Percentiles rank a stretch among this genome's conserved stretches.
These are phyloP conservation scores for Leptosphaerulina australis DNA, from an alignment of 2,329 filamentous ascomycete genomes.

Conservation along the genomic window DNA sequence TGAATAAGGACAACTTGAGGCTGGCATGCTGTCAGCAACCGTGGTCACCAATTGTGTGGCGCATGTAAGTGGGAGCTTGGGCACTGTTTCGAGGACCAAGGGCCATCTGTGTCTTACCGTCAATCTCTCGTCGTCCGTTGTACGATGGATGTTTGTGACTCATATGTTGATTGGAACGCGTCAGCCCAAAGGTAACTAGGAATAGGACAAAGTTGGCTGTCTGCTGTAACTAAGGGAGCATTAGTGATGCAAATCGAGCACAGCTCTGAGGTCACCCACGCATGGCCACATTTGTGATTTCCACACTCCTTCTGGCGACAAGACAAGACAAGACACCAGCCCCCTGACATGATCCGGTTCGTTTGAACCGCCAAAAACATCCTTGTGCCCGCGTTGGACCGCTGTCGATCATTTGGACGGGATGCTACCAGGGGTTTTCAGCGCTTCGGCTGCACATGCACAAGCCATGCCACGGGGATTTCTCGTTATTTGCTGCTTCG, in stretches of 20 bases:
- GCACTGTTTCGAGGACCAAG: constrained; percentile 17
- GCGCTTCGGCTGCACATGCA: constrained; percentile 45
- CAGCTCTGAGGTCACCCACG: constrained; percentile 29
- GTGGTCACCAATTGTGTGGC: constrained; percentile 1
- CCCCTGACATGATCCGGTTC: constrained; percentile 44
- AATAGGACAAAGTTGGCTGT: constrained; percentile 3
- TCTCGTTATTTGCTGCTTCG: constrained; percentile 43
- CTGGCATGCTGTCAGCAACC: constrained; percentile 1
- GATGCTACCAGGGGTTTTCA: constrained; percentile 44
- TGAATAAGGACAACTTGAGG: not conserved
- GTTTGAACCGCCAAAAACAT: constrained; percentile 35
- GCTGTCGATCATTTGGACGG: constrained; percentile 47
- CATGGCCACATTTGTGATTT: constrained; percentile 29
- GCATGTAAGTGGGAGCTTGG: not conserved
- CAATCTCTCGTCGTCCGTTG: not conserved
- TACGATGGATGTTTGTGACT: not conserved
- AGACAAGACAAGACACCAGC: constrained; percentile 37
- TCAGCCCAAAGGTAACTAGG: constrained; percentile 28
- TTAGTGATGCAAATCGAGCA: constrained; percentile 24
- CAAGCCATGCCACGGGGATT: constrained; percentile 45
- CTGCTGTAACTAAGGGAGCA: constrained; percentile 32
- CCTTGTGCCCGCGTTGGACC: constrained; percentile 40
- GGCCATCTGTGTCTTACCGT: not conserved
- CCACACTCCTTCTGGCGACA: constrained; percentile 35
- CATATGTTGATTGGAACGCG: constrained; percentile 9